phyloP scores from a whole-genome alignment of 257 asterid genomes.

The Handroanthus guayacan region DNA sequence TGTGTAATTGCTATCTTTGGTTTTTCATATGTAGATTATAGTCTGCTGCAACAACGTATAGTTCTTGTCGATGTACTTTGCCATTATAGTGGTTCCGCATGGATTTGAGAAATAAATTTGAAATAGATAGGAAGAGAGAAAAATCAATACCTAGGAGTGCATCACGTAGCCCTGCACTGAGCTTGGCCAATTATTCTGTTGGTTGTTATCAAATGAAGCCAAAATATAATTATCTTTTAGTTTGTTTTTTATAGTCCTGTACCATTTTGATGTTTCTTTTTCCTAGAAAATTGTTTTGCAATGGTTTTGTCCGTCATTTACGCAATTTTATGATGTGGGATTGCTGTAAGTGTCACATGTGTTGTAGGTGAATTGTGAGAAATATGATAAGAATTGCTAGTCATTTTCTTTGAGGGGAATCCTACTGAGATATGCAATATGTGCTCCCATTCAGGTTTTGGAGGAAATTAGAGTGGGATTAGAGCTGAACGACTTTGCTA shows the following conservation, averaged over 20 bases:
- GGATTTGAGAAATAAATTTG: not conserved
- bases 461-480: slow-evolving; percentile 92
- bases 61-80: slow-evolving; percentile 13
- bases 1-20: not conserved
- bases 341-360: slow-evolving; percentile 6
- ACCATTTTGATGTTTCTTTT: not conserved
- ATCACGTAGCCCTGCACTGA: not conserved
- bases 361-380: slow-evolving; percentile 24
- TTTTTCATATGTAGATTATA: slow-evolving; percentile 2
- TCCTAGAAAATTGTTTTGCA: not conserved
- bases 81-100: not conserved
- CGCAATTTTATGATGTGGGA: not conserved
- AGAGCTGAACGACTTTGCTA: slow-evolving; percentile 92
- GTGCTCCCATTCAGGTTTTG: slow-evolving; percentile 69
- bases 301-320: not conserved
- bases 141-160: not conserved
- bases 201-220: not conserved
- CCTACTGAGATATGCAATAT: slow-evolving; percentile 33
- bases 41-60: not conserved
- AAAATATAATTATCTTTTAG: not conserved
- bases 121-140: not conserved
- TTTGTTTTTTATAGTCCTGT: not conserved
- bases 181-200: not conserved
- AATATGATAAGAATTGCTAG: not conserved
- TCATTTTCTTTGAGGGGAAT: slow-evolving; percentile 21